phyloP scores from a whole-genome alignment of 2,329 filamentous ascomycete genomes.

The Colletotrichum sp. region DNA sequence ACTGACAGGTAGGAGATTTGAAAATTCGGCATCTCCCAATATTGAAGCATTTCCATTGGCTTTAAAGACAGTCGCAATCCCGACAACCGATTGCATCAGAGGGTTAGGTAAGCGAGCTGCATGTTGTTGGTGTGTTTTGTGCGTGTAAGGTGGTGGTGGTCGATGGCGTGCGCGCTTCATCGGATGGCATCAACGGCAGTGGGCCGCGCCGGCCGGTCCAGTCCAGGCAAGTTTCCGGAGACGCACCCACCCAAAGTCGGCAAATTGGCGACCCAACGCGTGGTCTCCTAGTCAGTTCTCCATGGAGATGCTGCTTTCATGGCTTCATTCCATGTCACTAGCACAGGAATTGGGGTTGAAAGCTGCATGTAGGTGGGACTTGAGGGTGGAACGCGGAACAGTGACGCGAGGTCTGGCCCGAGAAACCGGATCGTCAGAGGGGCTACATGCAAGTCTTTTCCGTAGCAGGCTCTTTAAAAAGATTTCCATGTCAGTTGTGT shows the following conservation, averaged over 20 bases:
- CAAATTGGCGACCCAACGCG: neutral
- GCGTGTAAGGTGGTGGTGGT: neutral
- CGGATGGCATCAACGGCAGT: conserved; percentile 20
- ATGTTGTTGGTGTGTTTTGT: neutral
- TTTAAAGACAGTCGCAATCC: neutral
- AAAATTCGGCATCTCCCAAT: neutral
- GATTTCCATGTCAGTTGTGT: neutral
- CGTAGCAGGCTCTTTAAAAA: neutral
- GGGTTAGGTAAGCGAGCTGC: neutral
- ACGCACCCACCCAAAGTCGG: neutral
- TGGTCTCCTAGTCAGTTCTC: neutral
- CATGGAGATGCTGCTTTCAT: neutral
- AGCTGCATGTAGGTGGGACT: neutral
- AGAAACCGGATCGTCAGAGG: neutral
- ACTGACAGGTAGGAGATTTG: neutral
- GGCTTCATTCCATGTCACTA: neutral
- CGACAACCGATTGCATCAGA: conserved; percentile 9
- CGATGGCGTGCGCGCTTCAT: conserved; percentile 16
- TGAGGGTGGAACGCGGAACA: neutral
- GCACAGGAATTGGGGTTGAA: neutral
- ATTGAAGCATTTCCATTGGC: neutral
- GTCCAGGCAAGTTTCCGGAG: neutral
- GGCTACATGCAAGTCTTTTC: neutral
- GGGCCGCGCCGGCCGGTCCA: neutral
- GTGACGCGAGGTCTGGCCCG: neutral